Conservation (phyloP, 257 asterid species). For the Paulownia fortunei region DNA sequence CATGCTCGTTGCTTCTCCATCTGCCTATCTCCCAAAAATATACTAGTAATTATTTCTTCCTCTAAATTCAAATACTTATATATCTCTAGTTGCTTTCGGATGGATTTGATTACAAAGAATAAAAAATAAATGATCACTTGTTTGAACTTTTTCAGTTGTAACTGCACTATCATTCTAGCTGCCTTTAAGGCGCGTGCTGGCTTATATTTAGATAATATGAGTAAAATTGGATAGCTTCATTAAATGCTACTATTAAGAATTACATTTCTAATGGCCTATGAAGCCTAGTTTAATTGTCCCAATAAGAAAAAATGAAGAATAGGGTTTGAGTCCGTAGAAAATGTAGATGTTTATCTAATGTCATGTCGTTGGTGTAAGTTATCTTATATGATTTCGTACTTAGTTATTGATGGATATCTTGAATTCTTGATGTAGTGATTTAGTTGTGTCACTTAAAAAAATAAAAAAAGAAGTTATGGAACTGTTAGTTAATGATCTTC, state of each 20-base stretch:
- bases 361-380: not conserved
- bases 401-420: not conserved
- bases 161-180: not conserved
- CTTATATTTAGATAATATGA: not conserved
- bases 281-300: not conserved
- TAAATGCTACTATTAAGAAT: not conserved
- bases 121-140: not conserved
- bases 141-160: not conserved
- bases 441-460: not conserved
- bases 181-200: not conserved
- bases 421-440: not conserved
- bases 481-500: not conserved
- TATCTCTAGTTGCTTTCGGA: not conserved
- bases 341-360: constrained; percentile 1
- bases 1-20: constrained; percentile 41
- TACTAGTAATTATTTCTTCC: constrained; percentile 23
- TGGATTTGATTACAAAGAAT: not conserved
- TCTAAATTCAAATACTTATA: not conserved
- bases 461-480: not conserved
- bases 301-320: not conserved
- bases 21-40: constrained; percentile 24
- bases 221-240: not conserved
- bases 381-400: not conserved
- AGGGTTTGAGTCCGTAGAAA: not conserved
- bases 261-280: not conserved